Percentiles rank a stretch among this genome's conserved stretches.
These are phyloP conservation scores for Balamuthia mandrillaris DNA, from an alignment of 208 protist genomes.

Conservation along the genomic window DNA sequence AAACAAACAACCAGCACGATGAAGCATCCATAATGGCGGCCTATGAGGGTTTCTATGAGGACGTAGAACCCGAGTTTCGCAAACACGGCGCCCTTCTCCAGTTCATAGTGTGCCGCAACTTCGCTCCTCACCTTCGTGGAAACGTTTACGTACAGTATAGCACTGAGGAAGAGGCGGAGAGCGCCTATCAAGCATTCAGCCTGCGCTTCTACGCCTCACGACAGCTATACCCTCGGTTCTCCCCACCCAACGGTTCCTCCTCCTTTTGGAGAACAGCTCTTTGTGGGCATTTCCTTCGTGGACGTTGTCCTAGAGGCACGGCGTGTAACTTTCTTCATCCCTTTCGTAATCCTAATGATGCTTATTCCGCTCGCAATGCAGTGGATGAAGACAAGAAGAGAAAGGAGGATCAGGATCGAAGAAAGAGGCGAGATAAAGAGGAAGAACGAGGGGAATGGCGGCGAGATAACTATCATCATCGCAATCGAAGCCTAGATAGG, in stretches of 20 bases:
- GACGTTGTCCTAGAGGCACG: background rate
- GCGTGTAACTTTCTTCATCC: conserved; percentile 20
- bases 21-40: conserved; percentile 1
- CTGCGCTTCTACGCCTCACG: conserved; percentile 12
- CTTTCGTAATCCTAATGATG: conserved; percentile 12
- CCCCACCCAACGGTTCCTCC: background rate
- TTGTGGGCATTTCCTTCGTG: conserved; percentile 3
- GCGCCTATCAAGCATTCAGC: background rate
- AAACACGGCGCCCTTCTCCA: background rate
- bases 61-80: conserved; percentile 3
- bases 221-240: background rate
- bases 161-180: background rate
- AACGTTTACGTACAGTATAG: conserved; percentile 27
- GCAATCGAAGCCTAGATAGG: background rate
- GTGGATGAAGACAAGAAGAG: too few species aligned
- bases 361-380: background rate
- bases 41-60: conserved; percentile 14
- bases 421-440: too few species aligned
- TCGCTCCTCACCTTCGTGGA: background rate
- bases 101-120: conserved; percentile 33
- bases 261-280: background rate
- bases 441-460: background rate
- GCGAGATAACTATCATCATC: background rate
- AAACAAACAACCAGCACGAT: background rate
- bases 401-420: too few species aligned